These are phyloP conservation scores for Agrocybe chaxingu DNA, from an alignment of 768 basidiomycete genomes.

Conservation along the genomic window DNA sequence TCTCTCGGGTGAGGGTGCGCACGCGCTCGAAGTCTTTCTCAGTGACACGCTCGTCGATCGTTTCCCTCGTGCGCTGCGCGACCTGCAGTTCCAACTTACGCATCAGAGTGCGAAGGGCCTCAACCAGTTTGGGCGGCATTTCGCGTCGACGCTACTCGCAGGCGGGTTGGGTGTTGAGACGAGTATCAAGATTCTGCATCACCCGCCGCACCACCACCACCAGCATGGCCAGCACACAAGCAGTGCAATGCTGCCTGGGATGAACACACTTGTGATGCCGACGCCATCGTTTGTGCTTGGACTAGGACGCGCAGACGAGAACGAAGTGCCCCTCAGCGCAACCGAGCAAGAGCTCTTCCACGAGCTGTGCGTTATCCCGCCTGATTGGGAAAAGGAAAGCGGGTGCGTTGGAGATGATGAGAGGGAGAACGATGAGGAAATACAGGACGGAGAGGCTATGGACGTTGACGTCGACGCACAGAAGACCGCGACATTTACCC, in stretches of 20 bases:
- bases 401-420: conserved; percentile 8
- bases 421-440: conserved; percentile 10
- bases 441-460: conserved; percentile 3
- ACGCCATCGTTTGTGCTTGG: conserved; percentile 9
- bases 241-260: background rate
- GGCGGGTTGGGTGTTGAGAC: conserved; percentile 18
- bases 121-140: conserved; percentile 64
- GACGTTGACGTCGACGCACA: conserved; percentile 4
- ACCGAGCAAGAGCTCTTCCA: conserved; percentile 72
- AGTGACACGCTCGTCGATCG: conserved; percentile 58
- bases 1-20: conserved; percentile 20
- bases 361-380: conserved; percentile 51
- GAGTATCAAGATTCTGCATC: too few relatives aligned
- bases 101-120: conserved; percentile 42
- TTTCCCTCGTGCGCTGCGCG: conserved; percentile 61
- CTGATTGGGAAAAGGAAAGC: conserved; percentile 49
- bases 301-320: conserved; percentile 14
- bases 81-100: conserved; percentile 37
- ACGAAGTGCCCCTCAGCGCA: conserved; percentile 59
- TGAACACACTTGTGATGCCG: background rate
- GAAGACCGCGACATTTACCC: background rate
- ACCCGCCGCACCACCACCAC: too few relatives aligned
- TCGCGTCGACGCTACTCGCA: conserved; percentile 48
- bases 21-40: conserved; percentile 52
- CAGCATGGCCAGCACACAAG: background rate